Evolutionary conservation across 345 rosid genomes (phyloP).

Genomic region (Sonneratia caseolaris): DNA sequence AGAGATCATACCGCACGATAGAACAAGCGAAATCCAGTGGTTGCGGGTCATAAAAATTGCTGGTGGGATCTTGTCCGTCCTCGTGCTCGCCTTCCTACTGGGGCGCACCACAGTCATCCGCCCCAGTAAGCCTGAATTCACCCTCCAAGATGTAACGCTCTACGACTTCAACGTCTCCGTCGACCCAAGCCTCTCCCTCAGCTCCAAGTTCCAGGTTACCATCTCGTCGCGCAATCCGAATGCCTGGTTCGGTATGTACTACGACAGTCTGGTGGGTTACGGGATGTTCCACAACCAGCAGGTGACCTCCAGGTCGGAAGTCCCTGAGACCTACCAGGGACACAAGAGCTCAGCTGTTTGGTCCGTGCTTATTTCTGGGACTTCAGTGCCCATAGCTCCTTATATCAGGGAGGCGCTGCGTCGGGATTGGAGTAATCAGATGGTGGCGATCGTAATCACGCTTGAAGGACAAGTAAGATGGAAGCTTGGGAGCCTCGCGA

Average conservation of each 20-base stretch:
- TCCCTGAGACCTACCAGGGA: slow-evolving; percentile 7
- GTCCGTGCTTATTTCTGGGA: slow-evolving; percentile 31
- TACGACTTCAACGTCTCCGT: slow-evolving; percentile 13
- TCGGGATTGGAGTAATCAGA: slow-evolving; percentile 17
- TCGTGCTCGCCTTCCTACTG: not conserved
- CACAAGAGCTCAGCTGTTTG: slow-evolving; percentile 20
- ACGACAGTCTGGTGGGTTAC: slow-evolving; percentile 10
- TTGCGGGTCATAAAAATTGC: too few relatives aligned
- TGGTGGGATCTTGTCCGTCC: too few relatives aligned
- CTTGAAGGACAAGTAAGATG: slow-evolving; percentile 19
- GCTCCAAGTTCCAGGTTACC: slow-evolving; percentile 12
- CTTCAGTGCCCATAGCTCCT: slow-evolving; percentile 24
- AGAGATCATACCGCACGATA: too few relatives aligned
- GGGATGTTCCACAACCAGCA: slow-evolving; percentile 15
- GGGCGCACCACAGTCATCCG: slow-evolving; percentile 2
- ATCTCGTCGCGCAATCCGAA: slow-evolving; percentile 13
- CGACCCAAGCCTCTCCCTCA: slow-evolving; percentile 10
- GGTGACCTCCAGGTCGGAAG: slow-evolving; percentile 6
- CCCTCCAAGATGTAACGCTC: slow-evolving; percentile 15
- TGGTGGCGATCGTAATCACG: slow-evolving; percentile 11
- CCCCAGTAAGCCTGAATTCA: slow-evolving; percentile 12
- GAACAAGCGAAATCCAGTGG: too few relatives aligned
- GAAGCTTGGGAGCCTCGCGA: slow-evolving; percentile 21
- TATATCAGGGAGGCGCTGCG: slow-evolving; percentile 12
- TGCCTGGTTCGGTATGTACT: slow-evolving; percentile 8